Evolutionary conservation across 2,329 filamentous ascomycete genomes (phyloP).

Genomic region (Sporothrix inflata): DNA sequence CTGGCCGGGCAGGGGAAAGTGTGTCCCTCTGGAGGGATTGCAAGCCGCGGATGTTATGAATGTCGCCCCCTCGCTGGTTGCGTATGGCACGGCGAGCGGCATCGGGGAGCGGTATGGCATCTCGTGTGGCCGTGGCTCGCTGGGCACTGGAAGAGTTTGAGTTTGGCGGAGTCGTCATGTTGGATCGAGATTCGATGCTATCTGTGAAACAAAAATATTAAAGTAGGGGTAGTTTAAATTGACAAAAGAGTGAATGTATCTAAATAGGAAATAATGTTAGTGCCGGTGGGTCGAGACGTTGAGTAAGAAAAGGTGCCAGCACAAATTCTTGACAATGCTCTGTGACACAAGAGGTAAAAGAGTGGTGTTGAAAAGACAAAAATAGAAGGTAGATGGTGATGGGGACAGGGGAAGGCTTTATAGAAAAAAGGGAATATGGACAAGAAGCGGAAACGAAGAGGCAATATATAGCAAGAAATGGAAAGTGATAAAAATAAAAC

Average conservation of each 20-base stretch:
- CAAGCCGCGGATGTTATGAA: background rate
- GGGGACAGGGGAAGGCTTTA: background rate
- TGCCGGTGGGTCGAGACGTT: background rate
- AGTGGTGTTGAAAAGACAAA: background rate
- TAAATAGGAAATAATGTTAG: background rate
- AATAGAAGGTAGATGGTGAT: background rate
- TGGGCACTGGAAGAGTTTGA: background rate
- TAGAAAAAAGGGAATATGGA: background rate
- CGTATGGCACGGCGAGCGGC: conserved; percentile 27
- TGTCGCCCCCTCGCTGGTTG: conserved; percentile 15
- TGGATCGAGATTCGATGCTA: background rate
- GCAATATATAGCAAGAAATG: background rate
- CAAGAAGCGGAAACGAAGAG: background rate
- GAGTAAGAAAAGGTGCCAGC: conserved; percentile 1
- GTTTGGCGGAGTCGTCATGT: background rate
- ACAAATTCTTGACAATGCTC: background rate
- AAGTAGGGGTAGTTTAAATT: too few species aligned
- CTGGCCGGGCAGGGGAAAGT: background rate
- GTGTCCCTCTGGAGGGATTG: background rate
- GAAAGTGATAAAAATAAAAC: background rate
- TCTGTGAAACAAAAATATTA: background rate
- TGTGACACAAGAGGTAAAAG: background rate
- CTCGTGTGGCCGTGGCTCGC: background rate
- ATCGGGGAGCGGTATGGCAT: conserved; percentile 19
- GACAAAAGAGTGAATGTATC: too few species aligned